Evolutionary conservation across 352 stramenopile species (phyloP), one percentile per base, ranked within the genome.

Genomic region (Globisporangium carolinianum): DNA sequence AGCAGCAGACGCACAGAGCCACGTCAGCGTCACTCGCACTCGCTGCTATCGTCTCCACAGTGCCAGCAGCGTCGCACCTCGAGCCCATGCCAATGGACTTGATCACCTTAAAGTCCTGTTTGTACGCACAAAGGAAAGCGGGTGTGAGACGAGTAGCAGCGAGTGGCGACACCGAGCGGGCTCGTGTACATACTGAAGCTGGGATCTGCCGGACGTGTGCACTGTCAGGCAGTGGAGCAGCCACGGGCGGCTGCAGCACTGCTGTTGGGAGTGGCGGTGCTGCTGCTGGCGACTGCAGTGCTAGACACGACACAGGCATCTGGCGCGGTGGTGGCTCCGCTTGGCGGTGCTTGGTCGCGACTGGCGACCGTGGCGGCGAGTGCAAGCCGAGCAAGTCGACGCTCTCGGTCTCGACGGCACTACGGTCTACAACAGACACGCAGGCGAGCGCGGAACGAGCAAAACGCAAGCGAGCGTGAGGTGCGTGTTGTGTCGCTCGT

Each of bases 81-180:
- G 80, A 89, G 10, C 80, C 83, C 47, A 72, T 73, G 18, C 79
- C 80, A 59, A 91, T 69, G n/a, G 75, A 73, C 42, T 86, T 83
- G 42, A 68, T 61, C 47, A 74, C 70, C 6, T 51, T 64, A 17
- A 82, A 65, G 9, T 82, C 72, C 51, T 77, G 63, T 3, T 52
- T 7, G 24, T 3, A 32, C 24, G 24, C 24, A 32, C 24, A 32
- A 24, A 32, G 24, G 24, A 32, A 32, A 32, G 24, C 24, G 3
- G 24, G 24, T 32, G 3, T 32, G 24, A 32, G 24, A 32, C 24
- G 24, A 3, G 24, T 32, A 32, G 24, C 24, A 32, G 3, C 24
- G 24, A 32, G 24, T 0, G 24, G 24, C 24, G 24, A 32, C 24
- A 32, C 24, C 24, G 24, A 3, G 24, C 24, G 24, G 24, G 24